Percentiles rank a stretch among this genome's conserved stretches.
phyloP scores from a whole-genome alignment of 352 stramenopile genomes.

The Pythium utonaiense region DNA sequence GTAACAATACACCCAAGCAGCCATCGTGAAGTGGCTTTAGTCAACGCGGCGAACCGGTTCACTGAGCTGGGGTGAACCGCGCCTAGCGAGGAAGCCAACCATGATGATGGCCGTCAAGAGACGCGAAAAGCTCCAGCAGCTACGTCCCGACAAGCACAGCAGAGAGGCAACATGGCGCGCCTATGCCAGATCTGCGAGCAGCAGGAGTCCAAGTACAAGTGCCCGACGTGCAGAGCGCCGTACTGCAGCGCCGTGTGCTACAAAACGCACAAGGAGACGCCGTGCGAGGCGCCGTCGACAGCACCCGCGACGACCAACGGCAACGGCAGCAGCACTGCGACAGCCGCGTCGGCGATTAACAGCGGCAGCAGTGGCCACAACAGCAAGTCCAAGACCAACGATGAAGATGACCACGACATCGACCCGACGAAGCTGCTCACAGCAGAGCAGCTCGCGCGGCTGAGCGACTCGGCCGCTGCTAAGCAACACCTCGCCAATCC shows the following conservation, averaged over 20 bases:
- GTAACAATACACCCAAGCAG: constrained; percentile 17
- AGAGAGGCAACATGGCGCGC: constrained; percentile 28
- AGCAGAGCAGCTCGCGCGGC: constrained; percentile 40
- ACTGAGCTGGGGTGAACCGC: too few species aligned
- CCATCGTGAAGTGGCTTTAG: constrained; percentile 1
- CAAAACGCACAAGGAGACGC: constrained; percentile 76
- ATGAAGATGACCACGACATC: constrained; percentile 32
- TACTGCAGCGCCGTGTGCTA: constrained; percentile 80
- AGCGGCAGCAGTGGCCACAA: not conserved
- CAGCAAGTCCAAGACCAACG: not conserved
- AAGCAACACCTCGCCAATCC: constrained; percentile 46
- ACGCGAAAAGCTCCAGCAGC: not conserved
- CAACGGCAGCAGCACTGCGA: not conserved
- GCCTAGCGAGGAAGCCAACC: not conserved
- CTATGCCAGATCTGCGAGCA: constrained; percentile 52
- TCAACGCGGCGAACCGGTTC: not conserved
- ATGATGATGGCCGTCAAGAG: constrained; percentile 2
- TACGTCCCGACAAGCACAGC: not conserved
- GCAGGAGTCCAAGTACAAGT: constrained; percentile 81
- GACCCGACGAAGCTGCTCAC: constrained; percentile 44
- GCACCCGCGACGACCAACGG: not conserved
- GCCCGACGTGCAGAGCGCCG: constrained; percentile 54
- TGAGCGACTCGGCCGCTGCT: constrained; percentile 33
- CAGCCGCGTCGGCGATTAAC: not conserved
- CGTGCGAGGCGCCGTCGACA: constrained; percentile 31